These are phyloP conservation scores for Russula abietina DNA, from an alignment of 768 basidiomycete genomes.

Conservation along the genomic window DNA sequence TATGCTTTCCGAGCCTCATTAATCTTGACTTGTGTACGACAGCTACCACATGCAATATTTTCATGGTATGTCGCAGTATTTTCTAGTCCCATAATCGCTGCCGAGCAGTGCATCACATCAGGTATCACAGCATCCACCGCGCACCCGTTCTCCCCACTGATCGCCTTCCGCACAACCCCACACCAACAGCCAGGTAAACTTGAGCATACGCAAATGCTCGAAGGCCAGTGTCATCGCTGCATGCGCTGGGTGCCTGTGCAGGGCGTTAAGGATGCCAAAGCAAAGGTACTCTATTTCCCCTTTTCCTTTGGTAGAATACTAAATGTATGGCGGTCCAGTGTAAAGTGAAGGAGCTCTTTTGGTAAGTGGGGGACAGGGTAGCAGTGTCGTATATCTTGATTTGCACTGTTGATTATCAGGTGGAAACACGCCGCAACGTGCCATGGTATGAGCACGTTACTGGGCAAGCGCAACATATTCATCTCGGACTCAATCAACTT, in stretches of 20 bases:
- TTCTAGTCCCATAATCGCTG: background rate
- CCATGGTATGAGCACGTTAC: slow-evolving; percentile 52
- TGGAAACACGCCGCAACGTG: slow-evolving; percentile 83
- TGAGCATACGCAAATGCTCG: slow-evolving; percentile 52
- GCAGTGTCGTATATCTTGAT: background rate
- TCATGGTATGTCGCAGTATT: slow-evolving; percentile 46
- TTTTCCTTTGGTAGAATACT: background rate
- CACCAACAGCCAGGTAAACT: slow-evolving; percentile 49
- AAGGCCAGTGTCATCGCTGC: slow-evolving; percentile 79
- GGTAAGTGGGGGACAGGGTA: slow-evolving; percentile 41
- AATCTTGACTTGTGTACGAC: background rate
- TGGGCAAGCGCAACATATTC: slow-evolving; percentile 54
- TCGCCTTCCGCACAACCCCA: slow-evolving; percentile 46
- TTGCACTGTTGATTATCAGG: slow-evolving; percentile 34
- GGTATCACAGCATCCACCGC: slow-evolving; percentile 67
- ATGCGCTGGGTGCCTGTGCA: slow-evolving; percentile 64
- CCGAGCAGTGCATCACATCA: slow-evolving; percentile 27
- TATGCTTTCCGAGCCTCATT: background rate
- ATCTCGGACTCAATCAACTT: slow-evolving; percentile 41
- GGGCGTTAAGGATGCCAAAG: slow-evolving; percentile 66
- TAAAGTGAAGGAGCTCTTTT: slow-evolving; percentile 69
- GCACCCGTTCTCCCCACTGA: slow-evolving; percentile 72
- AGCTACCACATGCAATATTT: slow-evolving; percentile 83
- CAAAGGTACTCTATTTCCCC: slow-evolving; percentile 44
- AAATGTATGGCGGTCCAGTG: background rate